phyloP scores from a whole-genome alignment of 1,284 basidiomycete species.

The Sanghuangporus weigelae region DNA sequence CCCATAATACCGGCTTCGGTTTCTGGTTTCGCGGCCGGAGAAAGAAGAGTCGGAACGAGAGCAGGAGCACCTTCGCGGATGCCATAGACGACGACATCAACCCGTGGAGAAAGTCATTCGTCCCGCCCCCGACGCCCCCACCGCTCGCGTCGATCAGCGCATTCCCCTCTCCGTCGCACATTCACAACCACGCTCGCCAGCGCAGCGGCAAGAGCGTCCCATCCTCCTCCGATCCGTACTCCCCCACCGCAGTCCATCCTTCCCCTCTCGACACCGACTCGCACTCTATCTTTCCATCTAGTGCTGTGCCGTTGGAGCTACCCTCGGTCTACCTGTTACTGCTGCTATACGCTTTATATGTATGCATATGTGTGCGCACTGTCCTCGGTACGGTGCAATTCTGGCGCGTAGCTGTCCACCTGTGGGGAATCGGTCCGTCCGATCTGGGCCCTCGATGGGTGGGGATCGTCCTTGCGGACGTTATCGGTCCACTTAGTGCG shows the following conservation, averaged over 20 bases:
- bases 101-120: constrained; percentile 14
- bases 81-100: constrained; percentile 4
- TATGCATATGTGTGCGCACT: constrained; percentile 4
- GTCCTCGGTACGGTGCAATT: constrained; percentile 7
- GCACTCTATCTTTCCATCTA: neutral
- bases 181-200: neutral
- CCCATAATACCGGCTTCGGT: neutral
- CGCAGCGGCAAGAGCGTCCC: neutral
- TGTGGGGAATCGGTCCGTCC: neutral
- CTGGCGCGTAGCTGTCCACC: constrained; percentile 4
- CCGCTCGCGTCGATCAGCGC: constrained; percentile 4
- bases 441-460: constrained; percentile 1
- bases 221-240: constrained; percentile 5
- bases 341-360: neutral
- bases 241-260: neutral
- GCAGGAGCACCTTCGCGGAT: neutral
- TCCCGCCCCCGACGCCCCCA: neutral
- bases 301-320: neutral
- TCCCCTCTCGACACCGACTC: neutral
- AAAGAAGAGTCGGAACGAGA: neutral
- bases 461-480: constrained; percentile 8
- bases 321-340: neutral
- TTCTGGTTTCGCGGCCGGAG: neutral
- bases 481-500: constrained; percentile 12
- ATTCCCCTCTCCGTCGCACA: neutral